Evolutionary conservation across 1,284 basidiomycete genomes (phyloP), one percentile per base, ranked within the genome.

Genomic region (Chondrostereum purpureum): DNA sequence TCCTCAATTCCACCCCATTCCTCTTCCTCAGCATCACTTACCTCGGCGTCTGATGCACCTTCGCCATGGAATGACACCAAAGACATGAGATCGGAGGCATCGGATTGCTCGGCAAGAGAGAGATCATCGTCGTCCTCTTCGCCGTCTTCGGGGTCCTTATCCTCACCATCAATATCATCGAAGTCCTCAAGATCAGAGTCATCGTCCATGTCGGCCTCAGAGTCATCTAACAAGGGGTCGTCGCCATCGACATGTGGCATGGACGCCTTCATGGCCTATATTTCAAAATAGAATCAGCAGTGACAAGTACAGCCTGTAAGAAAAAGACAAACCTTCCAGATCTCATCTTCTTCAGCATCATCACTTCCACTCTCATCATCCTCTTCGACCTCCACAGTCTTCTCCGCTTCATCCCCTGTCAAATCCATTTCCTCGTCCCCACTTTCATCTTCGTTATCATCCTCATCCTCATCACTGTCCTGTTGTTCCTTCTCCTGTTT

Each of bases 241-340:
- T 73, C 74, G 10, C 65, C 75, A 11, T 62, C 59, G 36, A 67
- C 70, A 42, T 67, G 73, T 2, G 88, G 88, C 77, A 92, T 84
- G 6, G 78, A 78, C 5, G 80, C 77, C 72, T 88, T 80, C 87
- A 94, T 92, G 1, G 78, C 90, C 89, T 92, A 44, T 8, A 43
- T n/a, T n/a, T n/a, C n/a, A n/a, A n/a, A n/a, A n/a, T n/a, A n/a
- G n/a, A n/a, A n/a, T n/a, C n/a, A n/a, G n/a, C n/a, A n/a, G n/a
- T n/a, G n/a, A n/a, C n/a, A n/a, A n/a, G n/a, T n/a, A n/a, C n/a
- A n/a, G n/a, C n/a, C n/a, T n/a, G n/a, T n/a, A n/a, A 43, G 2
- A 23, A 31, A 18, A 12, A 8, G 31, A 58, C 70, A 47, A 50
- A 90, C 89, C 80, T 86, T 90, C 91, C 91, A 93, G 27, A 93